Evolutionary conservation across 306 rosid genomes (phyloP).

Genomic region (Trifolium repens): DNA sequence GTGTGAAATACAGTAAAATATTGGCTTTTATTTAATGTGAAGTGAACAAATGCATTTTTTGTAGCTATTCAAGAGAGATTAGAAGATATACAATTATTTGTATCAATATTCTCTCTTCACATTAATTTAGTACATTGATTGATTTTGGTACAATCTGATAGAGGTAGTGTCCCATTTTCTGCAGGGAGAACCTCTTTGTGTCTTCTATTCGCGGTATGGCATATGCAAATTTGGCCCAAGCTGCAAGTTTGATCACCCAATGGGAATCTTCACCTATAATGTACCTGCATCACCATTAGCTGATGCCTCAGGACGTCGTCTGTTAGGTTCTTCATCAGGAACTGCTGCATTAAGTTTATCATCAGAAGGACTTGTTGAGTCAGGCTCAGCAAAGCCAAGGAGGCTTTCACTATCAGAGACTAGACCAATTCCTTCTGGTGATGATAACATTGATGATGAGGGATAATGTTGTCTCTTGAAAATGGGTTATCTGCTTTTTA

Average conservation of each 20-base stretch:
- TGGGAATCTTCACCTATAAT: slow-evolving; percentile 84
- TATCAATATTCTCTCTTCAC: neutral
- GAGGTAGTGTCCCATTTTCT: slow-evolving; percentile 38
- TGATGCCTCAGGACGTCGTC: slow-evolving; percentile 65
- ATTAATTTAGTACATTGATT: slow-evolving; percentile 26
- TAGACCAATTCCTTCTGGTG: slow-evolving; percentile 78
- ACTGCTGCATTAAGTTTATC: slow-evolving; percentile 78
- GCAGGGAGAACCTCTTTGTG: slow-evolving; percentile 95
- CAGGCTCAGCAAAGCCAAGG: slow-evolving; percentile 70
- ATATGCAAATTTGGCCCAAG: slow-evolving; percentile 99
- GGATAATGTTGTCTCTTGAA: slow-evolving; percentile 60
- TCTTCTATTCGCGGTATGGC: slow-evolving; percentile 94
- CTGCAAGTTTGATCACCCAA: slow-evolving; percentile 98
- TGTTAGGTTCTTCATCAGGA: slow-evolving; percentile 80
- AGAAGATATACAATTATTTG: slow-evolving; percentile 31
- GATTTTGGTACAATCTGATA: slow-evolving; percentile 41
- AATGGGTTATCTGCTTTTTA: slow-evolving; percentile 56
- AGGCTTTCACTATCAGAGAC: slow-evolving; percentile 83
- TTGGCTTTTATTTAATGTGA: slow-evolving; percentile 5
- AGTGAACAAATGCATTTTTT: slow-evolving; percentile 7
- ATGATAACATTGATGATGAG: slow-evolving; percentile 74
- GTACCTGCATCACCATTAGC: slow-evolving; percentile 66
- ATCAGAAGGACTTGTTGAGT: slow-evolving; percentile 80
- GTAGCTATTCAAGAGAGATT: neutral
- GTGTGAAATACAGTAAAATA: neutral